phyloP scores from a whole-genome alignment of 768 basidiomycete species.

The Pulveroboletus sp. region DNA sequence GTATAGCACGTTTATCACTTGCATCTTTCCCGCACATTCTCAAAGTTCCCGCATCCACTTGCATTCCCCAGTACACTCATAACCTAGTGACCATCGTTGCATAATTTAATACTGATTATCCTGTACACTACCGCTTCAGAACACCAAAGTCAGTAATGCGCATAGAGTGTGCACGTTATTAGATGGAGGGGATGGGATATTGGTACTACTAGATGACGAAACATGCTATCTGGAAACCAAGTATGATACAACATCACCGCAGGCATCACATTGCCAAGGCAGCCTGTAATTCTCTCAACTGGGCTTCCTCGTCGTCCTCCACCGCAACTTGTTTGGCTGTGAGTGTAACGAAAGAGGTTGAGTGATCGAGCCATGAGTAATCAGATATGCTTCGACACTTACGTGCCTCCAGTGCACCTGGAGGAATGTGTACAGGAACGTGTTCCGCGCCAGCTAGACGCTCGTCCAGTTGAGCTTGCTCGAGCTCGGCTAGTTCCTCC shows the following conservation, averaged over 20 bases:
- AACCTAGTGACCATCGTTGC: constrained; percentile 29
- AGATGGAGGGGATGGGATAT: constrained; percentile 32
- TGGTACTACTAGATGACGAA: constrained; percentile 30
- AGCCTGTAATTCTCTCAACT: constrained; percentile 87
- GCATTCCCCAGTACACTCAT: constrained; percentile 25
- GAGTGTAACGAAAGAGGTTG: background rate
- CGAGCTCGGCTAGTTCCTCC: constrained; percentile 79
- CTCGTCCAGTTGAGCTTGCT: constrained; percentile 85
- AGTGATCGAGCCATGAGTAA: background rate
- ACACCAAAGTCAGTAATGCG: constrained; percentile 20
- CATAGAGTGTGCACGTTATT: constrained; percentile 25
- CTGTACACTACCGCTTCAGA: constrained; percentile 33
- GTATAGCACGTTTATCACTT: constrained; percentile 21
- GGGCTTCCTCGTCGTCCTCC: constrained; percentile 90
- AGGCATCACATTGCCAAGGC: constrained; percentile 70
- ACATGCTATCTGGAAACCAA: constrained; percentile 16
- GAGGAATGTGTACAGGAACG: constrained; percentile 83
- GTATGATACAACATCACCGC: constrained; percentile 8
- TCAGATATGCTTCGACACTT: constrained; percentile 24
- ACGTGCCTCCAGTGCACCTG: constrained; percentile 54
- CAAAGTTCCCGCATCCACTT: constrained; percentile 28
- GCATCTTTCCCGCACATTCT: constrained; percentile 23
- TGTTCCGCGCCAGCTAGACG: constrained; percentile 84
- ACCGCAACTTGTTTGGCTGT: constrained; percentile 41
- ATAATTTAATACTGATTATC: constrained; percentile 40